These are phyloP conservation scores for Macadamia tetraphylla DNA, from an alignment of 164 flowering plant species.

Conservation along the genomic window DNA sequence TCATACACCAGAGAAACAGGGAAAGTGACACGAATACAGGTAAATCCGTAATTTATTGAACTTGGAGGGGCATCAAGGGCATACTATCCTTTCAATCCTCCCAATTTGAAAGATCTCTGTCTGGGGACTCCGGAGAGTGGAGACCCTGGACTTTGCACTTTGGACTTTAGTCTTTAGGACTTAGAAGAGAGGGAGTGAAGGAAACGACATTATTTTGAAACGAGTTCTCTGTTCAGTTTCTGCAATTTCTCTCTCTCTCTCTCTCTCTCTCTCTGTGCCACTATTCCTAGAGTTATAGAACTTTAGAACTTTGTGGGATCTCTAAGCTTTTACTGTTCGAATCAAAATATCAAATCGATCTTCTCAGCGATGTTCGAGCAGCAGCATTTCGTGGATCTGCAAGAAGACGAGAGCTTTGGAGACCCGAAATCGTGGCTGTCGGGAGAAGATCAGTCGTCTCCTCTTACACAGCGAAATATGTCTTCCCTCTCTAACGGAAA, in stretches of 20 bases:
- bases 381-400: slow-evolving; percentile 44
- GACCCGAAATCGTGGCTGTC: slow-evolving; percentile 63
- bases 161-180: no score
- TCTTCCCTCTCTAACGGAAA: slow-evolving; percentile 30
- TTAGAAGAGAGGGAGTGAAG: no score
- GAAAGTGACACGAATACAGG: no score
- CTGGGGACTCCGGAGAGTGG: not conserved
- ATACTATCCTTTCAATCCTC: no score
- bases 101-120: not conserved
- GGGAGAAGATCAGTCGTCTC: slow-evolving; percentile 30
- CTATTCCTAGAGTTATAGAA: no score
- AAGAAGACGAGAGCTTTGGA: slow-evolving; percentile 31
- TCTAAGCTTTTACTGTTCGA: not conserved
- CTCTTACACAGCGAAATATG: slow-evolving; percentile 22
- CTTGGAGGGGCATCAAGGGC: no score
- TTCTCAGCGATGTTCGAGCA: slow-evolving; percentile 28
- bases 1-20: no score
- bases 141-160: no score
- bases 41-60: no score
- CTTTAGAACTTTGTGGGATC: not conserved
- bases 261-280: no score
- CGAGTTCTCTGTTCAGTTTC: slow-evolving; percentile 4
- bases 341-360: not conserved
- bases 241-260: no score
- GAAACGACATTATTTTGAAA: not conserved